Evolutionary conservation across 2,329 filamentous ascomycete species (phyloP).

Genomic region (Colletotrichum euphorbiae): DNA sequence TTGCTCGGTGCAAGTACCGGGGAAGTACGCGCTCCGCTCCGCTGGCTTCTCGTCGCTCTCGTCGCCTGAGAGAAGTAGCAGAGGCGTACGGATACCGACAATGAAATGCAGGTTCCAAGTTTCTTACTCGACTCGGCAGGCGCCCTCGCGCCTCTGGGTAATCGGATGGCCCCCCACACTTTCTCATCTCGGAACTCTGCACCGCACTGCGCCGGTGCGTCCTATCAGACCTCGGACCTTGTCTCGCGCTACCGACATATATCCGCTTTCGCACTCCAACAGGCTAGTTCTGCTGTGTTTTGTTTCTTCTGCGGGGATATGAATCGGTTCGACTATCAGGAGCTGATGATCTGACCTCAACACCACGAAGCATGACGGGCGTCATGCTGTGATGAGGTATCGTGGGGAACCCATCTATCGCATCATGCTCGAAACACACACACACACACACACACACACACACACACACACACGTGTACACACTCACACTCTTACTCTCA

Average conservation of each 20-base stretch:
- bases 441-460: conserved; percentile 1
- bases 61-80: too few relatives aligned
- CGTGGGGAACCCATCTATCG: conserved; percentile 21
- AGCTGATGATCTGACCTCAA: conserved; percentile 33
- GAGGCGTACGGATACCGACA: neutral
- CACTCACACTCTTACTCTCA: neutral
- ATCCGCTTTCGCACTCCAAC: conserved; percentile 36
- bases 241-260: conserved; percentile 27
- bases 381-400: conserved; percentile 19
- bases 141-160: conserved; percentile 2
- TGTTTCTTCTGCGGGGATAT: conserved; percentile 37
- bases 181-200: conserved; percentile 35
- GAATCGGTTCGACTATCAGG: conserved; percentile 24
- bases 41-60: too few relatives aligned
- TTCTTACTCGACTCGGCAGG: conserved; percentile 17
- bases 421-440: conserved; percentile 17
- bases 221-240: conserved; percentile 34
- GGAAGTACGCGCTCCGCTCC: neutral
- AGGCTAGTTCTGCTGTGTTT: conserved; percentile 21
- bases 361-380: conserved; percentile 20
- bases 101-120: conserved; percentile 12
- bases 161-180: conserved; percentile 23
- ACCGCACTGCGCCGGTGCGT: conserved; percentile 24
- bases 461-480: conserved; percentile 4
- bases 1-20: conserved; percentile 17